These are phyloP conservation scores for Onygenales sp. DNA, from an alignment of 2,329 filamentous ascomycete species.

Conservation along the genomic window DNA sequence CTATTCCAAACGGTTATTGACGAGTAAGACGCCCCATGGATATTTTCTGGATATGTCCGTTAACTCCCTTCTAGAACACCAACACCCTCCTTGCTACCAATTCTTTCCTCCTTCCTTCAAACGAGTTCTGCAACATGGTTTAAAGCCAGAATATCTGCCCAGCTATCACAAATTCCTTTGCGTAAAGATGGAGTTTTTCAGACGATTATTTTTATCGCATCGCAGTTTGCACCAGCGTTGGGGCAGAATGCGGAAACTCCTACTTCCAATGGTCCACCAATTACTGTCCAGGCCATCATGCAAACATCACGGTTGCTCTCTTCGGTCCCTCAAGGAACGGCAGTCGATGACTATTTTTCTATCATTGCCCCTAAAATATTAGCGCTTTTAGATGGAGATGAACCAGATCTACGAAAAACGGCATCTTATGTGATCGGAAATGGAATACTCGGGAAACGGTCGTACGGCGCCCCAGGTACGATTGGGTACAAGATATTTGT, in stretches of 20 bases:
- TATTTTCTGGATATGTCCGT: background rate
- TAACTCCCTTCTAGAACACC: conserved; percentile 20
- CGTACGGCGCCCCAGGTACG: conserved; percentile 29
- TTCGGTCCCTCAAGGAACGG: conserved; percentile 30
- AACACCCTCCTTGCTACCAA: conserved; percentile 25
- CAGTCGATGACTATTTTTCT: conserved; percentile 26
- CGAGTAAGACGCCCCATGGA: conserved; percentile 18
- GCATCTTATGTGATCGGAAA: conserved; percentile 34
- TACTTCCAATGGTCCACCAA: conserved; percentile 25
- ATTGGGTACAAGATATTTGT: conserved; percentile 34
- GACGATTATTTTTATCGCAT: conserved; percentile 33
- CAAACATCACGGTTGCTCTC: conserved; percentile 33
- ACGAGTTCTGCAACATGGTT: conserved; percentile 29
- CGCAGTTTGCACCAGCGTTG: conserved; percentile 31
- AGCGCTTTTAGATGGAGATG: conserved; percentile 29
- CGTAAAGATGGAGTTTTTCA: conserved; percentile 32
- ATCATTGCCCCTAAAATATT: conserved; percentile 32
- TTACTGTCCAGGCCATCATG: conserved; percentile 36
- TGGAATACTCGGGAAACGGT: conserved; percentile 32
- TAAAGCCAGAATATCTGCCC: conserved; percentile 25
- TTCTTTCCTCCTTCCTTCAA: conserved; percentile 29
- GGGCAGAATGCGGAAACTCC: conserved; percentile 23
- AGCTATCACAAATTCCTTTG: conserved; percentile 30
- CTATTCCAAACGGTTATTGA: conserved; percentile 23
- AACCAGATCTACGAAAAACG: conserved; percentile 30